These are phyloP conservation scores for Globisporangium spiculum DNA, from an alignment of 352 stramenopile species.

Conservation along the genomic window DNA sequence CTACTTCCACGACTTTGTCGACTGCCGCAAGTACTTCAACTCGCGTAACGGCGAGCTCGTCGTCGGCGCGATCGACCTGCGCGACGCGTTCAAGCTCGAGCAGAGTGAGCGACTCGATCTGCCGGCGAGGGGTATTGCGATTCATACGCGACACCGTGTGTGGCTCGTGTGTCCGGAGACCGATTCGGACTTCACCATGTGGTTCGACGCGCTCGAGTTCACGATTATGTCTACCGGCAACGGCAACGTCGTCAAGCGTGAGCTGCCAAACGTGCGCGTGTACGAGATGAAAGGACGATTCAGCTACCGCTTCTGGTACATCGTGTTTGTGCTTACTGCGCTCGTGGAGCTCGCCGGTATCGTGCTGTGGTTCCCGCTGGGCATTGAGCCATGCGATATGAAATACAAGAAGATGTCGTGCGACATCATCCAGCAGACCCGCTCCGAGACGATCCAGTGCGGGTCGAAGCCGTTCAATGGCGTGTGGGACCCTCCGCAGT, in stretches of 20 bases:
- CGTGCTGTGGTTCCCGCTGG: constrained; percentile 49
- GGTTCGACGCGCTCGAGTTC: constrained; percentile 76
- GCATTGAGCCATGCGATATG: constrained; percentile 66
- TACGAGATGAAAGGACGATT: constrained; percentile 76
- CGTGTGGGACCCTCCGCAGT: constrained; percentile 63
- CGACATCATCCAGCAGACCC: constrained; percentile 49
- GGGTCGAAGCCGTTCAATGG: constrained; percentile 65
- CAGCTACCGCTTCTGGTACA: constrained; percentile 71
- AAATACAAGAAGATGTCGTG: constrained; percentile 54
- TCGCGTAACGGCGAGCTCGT: constrained; percentile 73
- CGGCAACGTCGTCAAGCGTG: constrained; percentile 74
- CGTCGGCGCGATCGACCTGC: constrained; percentile 70
- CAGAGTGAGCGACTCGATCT: constrained; percentile 75
- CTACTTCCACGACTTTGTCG: constrained; percentile 84
- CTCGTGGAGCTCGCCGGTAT: constrained; percentile 53
- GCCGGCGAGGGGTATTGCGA: constrained; percentile 59
- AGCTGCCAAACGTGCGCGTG: constrained; percentile 73
- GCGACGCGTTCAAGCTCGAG: constrained; percentile 77
- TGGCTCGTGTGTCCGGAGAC: constrained; percentile 80
- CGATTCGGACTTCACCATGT: constrained; percentile 80
- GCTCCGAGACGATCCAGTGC: constrained; percentile 44
- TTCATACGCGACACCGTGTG: constrained; percentile 71
- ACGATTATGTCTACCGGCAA: constrained; percentile 70
- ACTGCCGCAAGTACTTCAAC: constrained; percentile 86
- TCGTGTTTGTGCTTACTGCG: constrained; percentile 67